These are phyloP conservation scores for Coccinonectria pachysandricola DNA, from an alignment of 2,329 filamentous ascomycete genomes.

Conservation along the genomic window DNA sequence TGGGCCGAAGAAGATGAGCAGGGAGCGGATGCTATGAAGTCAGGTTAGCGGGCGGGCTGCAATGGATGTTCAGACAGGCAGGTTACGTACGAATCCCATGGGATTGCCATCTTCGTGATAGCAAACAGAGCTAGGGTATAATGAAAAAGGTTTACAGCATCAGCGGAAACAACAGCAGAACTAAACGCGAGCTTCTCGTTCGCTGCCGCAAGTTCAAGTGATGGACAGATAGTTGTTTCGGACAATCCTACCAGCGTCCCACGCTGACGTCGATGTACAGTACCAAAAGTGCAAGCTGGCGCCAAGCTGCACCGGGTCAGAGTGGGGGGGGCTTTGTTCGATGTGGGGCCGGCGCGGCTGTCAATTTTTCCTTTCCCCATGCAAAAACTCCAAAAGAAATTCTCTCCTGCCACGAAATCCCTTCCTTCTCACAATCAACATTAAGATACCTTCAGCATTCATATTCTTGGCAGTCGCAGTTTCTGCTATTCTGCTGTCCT, in stretches of 20 bases:
- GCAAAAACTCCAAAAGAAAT: constrained; percentile 10
- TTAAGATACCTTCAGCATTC: constrained; percentile 2
- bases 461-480: neutral
- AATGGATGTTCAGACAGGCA: too few species aligned
- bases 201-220: constrained; percentile 1
- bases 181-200: too few species aligned
- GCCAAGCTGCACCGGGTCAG: constrained; percentile 6
- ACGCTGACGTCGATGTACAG: constrained; percentile 11
- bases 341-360: constrained; percentile 10
- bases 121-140: too few species aligned
- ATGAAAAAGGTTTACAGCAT: too few species aligned
- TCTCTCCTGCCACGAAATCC: constrained; percentile 5
- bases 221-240: neutral
- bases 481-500: neutral
- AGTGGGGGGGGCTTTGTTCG: constrained; percentile 3
- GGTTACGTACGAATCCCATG: constrained; percentile 19
- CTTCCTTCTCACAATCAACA: constrained; percentile 6
- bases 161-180: too few species aligned
- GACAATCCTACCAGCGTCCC: constrained; percentile 6
- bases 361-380: constrained; percentile 3
- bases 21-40: constrained; percentile 38
- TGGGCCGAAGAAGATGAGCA: constrained; percentile 57
- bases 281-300: constrained; percentile 9
- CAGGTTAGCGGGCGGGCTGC: too few species aligned
- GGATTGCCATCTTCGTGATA: constrained; percentile 17